phyloP scores from a whole-genome alignment of 108 stramenopile species.

The Nitzschia inconspicua region DNA sequence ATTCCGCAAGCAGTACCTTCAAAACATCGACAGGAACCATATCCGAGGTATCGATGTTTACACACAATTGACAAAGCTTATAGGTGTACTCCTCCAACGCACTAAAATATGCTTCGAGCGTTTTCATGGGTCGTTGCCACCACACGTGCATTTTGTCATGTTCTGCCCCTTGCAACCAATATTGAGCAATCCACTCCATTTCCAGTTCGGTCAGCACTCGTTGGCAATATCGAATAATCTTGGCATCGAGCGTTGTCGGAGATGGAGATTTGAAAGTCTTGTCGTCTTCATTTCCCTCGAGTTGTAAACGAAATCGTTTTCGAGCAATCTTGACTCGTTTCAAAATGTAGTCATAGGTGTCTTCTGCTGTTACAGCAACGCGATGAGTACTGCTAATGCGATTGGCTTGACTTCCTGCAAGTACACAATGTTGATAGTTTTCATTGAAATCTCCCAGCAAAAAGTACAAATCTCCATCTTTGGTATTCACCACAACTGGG shows the following conservation, averaged over 20 bases:
- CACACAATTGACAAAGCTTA: neutral
- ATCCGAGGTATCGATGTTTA: neutral
- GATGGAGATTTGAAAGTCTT: neutral
- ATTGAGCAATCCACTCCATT: slow-evolving; percentile 85
- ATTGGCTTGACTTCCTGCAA: slow-evolving; percentile 44
- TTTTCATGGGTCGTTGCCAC: slow-evolving; percentile 31
- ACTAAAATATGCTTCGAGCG: slow-evolving; percentile 20
- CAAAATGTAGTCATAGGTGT: slow-evolving; percentile 29
- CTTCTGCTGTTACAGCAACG: slow-evolving; percentile 25
- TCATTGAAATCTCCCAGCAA: slow-evolving; percentile 89
- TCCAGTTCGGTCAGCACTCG: slow-evolving; percentile 67
- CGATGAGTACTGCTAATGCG: slow-evolving; percentile 69
- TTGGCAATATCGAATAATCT: slow-evolving; percentile 35
- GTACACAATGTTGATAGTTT: slow-evolving; percentile 76
- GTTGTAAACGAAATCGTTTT: slow-evolving; percentile 19
- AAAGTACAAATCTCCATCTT: slow-evolving; percentile 75
- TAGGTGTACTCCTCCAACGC: slow-evolving; percentile 15
- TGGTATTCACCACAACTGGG: slow-evolving; percentile 39
- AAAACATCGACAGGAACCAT: slow-evolving; percentile 7
- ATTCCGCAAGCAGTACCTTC: slow-evolving; percentile 15
- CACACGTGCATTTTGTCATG: slow-evolving; percentile 45
- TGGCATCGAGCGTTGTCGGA: slow-evolving; percentile 5
- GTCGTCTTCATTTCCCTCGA: neutral
- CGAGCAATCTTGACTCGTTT: slow-evolving; percentile 18
- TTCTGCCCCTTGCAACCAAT: slow-evolving; percentile 64